phyloP scores from a whole-genome alignment of 2,329 filamentous ascomycete genomes.

The Penicillium fuscoglaucum region DNA sequence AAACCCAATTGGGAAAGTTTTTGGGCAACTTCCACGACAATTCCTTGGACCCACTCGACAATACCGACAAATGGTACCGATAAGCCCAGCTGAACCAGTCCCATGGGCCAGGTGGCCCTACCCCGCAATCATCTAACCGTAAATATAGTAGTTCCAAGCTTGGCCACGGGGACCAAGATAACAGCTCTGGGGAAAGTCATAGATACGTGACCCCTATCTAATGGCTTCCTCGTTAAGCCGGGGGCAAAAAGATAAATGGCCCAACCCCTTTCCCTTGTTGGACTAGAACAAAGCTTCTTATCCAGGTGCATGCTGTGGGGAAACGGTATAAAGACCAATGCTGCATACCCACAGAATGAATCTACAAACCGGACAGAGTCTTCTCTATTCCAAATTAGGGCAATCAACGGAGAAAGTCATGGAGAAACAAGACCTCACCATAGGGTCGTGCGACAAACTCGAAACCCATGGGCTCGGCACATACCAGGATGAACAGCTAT shows the following conservation, averaged over 20 bases:
- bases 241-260: neutral
- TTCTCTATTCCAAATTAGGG: neutral
- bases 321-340: constrained; percentile 6
- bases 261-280: neutral
- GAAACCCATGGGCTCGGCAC: constrained; percentile 3
- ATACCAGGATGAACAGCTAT: constrained; percentile 11
- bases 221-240: neutral
- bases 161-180: neutral
- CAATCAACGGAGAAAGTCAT: neutral
- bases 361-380: neutral
- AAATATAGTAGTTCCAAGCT: neutral
- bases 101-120: neutral
- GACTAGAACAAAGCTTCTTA: constrained; percentile 3
- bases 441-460: neutral
- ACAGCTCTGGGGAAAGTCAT: neutral
- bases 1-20: constrained; percentile 1
- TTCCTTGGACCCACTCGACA: neutral
- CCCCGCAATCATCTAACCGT: neutral
- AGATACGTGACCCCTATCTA: neutral
- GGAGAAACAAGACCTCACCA: neutral
- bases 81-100: neutral
- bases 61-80: neutral
- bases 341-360: neutral
- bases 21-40: neutral
- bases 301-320: neutral